Evolutionary conservation across 2,329 filamentous ascomycete genomes (phyloP).

Genomic region (Clonostachys chloroleuca): DNA sequence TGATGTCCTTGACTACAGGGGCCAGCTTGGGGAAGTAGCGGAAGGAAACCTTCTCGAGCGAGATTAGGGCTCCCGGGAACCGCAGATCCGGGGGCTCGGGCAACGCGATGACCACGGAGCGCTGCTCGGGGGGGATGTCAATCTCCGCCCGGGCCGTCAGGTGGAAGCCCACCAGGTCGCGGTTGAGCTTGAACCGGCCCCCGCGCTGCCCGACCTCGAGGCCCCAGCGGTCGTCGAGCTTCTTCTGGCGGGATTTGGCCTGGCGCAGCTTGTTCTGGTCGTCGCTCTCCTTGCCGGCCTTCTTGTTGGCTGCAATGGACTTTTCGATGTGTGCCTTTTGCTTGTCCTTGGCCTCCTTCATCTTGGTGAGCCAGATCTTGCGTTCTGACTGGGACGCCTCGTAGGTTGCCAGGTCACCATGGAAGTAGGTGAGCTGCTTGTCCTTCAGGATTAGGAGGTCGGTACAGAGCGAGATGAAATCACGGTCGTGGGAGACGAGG

Average conservation of each 20-base stretch:
- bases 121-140: conserved; percentile 62
- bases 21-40: conserved; percentile 43
- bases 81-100: conserved; percentile 65
- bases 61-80: conserved; percentile 71
- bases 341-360: conserved; percentile 79
- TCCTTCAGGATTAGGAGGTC: conserved; percentile 75
- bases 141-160: conserved; percentile 59
- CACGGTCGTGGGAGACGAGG: conserved; percentile 79
- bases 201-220: conserved; percentile 69
- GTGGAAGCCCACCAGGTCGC: conserved; percentile 64
- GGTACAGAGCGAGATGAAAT: conserved; percentile 73
- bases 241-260: conserved; percentile 80
- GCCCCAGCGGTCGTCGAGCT: conserved; percentile 77
- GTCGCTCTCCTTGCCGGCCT: conserved; percentile 69
- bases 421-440: conserved; percentile 67
- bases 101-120: conserved; percentile 50
- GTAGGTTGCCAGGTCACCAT: conserved; percentile 69
- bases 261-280: conserved; percentile 85
- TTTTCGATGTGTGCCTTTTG: conserved; percentile 79
- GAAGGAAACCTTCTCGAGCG: conserved; percentile 65
- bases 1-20: conserved; percentile 55
- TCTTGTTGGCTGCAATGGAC: conserved; percentile 70
- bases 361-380: conserved; percentile 62
- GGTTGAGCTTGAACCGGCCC: conserved; percentile 74
- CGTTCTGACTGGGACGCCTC: conserved; percentile 65